Percentiles rank a stretch among this genome's conserved stretches.
These are phyloP conservation scores for Metschnikowia henanensis DNA, from an alignment of 805 yeast species.

Conservation along the genomic window DNA sequence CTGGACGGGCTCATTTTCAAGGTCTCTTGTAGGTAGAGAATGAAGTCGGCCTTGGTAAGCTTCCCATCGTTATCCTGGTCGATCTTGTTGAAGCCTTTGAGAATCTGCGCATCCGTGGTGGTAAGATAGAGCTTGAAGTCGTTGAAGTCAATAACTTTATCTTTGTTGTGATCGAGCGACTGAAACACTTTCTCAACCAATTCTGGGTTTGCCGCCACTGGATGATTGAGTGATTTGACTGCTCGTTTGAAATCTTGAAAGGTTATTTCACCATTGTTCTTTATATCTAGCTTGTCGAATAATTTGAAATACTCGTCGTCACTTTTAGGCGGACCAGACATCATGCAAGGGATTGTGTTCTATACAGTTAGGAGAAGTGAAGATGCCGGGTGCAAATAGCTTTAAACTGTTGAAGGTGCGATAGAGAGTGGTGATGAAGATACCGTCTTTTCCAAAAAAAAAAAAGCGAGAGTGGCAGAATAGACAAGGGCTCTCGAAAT, in stretches of 20 bases:
- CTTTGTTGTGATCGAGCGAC: constrained; percentile 59
- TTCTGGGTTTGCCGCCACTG: constrained; percentile 58
- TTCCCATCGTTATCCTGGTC: constrained; percentile 76
- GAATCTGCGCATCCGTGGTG: constrained; percentile 70
- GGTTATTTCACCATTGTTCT: constrained; percentile 49
- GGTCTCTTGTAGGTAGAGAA: constrained; percentile 54
- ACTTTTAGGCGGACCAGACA: constrained; percentile 3
- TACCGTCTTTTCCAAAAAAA: too few relatives aligned
- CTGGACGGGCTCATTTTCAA: constrained; percentile 55
- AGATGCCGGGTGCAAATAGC: constrained; percentile 4
- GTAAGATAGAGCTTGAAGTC: constrained; percentile 67
- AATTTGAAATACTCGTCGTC: constrained; percentile 31
- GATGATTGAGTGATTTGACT: constrained; percentile 53
- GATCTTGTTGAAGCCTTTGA: constrained; percentile 62
- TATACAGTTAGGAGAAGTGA: background rate
- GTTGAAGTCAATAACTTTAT: constrained; percentile 55
- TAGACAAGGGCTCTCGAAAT: too few relatives aligned
- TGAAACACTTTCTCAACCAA: constrained; percentile 58
- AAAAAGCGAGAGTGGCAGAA: too few relatives aligned
- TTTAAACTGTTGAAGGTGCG: background rate
- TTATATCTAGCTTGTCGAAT: constrained; percentile 37
- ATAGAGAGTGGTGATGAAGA: background rate
- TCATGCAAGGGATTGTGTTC: background rate
- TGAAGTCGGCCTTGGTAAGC: constrained; percentile 64
- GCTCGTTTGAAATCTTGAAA: constrained; percentile 49